Evolutionary conservation across 2,329 filamentous ascomycete genomes (phyloP), one percentile per base, ranked within the genome.

Genomic region (Xylaria sp.): DNA sequence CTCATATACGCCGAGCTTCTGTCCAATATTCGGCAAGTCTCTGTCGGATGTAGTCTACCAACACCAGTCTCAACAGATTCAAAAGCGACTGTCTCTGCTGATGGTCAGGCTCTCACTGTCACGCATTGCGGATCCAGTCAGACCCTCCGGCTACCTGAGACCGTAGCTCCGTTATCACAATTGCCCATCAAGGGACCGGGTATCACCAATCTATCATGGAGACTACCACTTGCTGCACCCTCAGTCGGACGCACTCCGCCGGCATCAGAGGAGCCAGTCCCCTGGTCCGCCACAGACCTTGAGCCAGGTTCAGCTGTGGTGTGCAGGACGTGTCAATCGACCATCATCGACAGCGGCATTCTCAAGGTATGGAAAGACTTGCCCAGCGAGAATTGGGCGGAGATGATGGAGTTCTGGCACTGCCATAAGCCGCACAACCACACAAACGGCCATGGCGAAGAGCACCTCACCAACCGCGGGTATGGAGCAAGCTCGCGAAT

Each of bases 321-420:
- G 33, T 85, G 85, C 75, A 80, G 84, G 67, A 62, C 73, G 71
- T 86, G 84, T 78, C 60, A 71, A 54, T 67, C 77, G 18, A 68
- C 62, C 1, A 68, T 89, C 20, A 80, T 89, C 13, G 49, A 75
- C 0, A 64, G 75, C 2, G 81, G 78, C 8, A 73, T 61, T 3
- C 82, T 89, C 8, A 82, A 80, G 48, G 80, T 82, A 46, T 99
- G 96, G 95, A 97, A 95, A 81, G 94, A 99, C 77, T 83, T 99
- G 20, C 96, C 96, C 0, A 97, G 94, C 77, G 94, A 97, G 75
- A 95, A 97, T 77, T 99, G 96, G 96, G 97, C 96, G 0, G 96
- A 99, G 82, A 97, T 99, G 94, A 99, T 99, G 96, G 97, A 99
- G 80, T 97, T 99, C 75, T 99, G 96, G 96, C 97, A 99, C 80